Percentiles rank a stretch among this genome's conserved stretches.
These are phyloP conservation scores for Hanseniaspora uvarum DNA, from an alignment of 1,139 yeast species.

Conservation along the genomic window DNA sequence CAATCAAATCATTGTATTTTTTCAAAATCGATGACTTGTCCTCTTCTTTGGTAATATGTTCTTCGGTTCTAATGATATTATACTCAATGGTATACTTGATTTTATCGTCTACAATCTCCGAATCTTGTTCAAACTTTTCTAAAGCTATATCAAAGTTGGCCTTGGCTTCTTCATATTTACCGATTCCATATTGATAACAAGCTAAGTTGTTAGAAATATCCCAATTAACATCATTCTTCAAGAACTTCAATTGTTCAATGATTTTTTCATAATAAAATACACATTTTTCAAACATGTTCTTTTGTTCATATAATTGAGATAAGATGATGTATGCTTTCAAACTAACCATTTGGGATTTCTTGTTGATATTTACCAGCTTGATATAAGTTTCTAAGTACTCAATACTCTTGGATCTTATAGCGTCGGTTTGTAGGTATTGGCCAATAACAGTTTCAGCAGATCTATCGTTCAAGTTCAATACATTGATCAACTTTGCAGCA, in stretches of 20 bases:
- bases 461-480: slow-evolving; percentile 21
- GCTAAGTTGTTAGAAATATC: slow-evolving; percentile 77
- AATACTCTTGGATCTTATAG: slow-evolving; percentile 43
- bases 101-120: slow-evolving; percentile 22
- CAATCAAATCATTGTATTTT: slow-evolving; percentile 47
- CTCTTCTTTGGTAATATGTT: slow-evolving; percentile 29
- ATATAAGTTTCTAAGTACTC: slow-evolving; percentile 63
- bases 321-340: slow-evolving; percentile 60
- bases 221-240: slow-evolving; percentile 45
- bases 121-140: slow-evolving; percentile 31
- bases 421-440: slow-evolving; percentile 6
- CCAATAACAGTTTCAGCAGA: slow-evolving; percentile 5
- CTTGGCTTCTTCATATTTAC: slow-evolving; percentile 45
- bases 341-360: slow-evolving; percentile 50
- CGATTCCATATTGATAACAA: slow-evolving; percentile 64
- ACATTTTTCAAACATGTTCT: slow-evolving; percentile 46
- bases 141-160: slow-evolving; percentile 45
- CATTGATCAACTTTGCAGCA: slow-evolving; percentile 37
- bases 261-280: slow-evolving; percentile 49
- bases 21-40: slow-evolving; percentile 30
- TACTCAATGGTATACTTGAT: slow-evolving; percentile 44
- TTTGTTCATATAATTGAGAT: slow-evolving; percentile 57
- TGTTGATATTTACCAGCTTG: slow-evolving; percentile 43
- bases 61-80: slow-evolving; percentile 56
- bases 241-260: slow-evolving; percentile 40